Base-by-base conservation (phyloP, 108 stramenopile species). In the Parietichytrium sp. region DNA sequence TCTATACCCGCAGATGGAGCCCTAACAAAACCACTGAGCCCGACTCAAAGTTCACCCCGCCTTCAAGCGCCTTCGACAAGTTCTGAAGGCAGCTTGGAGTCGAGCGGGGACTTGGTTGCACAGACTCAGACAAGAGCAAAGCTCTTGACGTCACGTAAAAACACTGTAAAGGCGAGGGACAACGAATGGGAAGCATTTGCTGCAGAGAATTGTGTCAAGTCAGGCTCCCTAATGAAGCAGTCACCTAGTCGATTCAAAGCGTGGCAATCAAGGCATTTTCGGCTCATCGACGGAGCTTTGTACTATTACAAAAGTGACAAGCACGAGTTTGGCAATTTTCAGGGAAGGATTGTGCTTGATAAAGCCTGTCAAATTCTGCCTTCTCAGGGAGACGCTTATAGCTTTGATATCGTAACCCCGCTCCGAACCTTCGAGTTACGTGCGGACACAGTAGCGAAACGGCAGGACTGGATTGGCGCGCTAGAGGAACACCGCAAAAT, bases 211-310 rank as follows among this genome's bases (percentile, higher is more conserved):
- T 72, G 61, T 27, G 42, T 72, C 61, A 72, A 72, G 20, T 33
- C 36, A 16, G 61, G 61, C 42, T 10, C 42, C 29, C 42, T 72
- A 25, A 2, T 72, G 10, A 72, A 72, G 20, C 36, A 72, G 20
- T 72, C 61, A 6, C 61, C 61, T n/a, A 72, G 61, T 72, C 61
- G 61, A 8, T 72, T 72, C 61, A 72, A 72, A 38, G 61, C 61
- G 38, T 72, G 61, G 61, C 61, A 72, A 25, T 72, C 61, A 7
- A 33, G 61, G 1, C 45, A 23, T 25, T 72, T 33, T 25, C 61
- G 61, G 38, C 15, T 72, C 2, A 72, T 72, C 1, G 61, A 72
- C 36, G 61, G 61, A n/a, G 23, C 20, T 45, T 25, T 72, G 61
- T 72, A 72, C 61, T 72, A 72, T 72, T 72, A 72, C 61, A 72